Conservation (phyloP, 1,139 yeast species). For the Saccharomycopsis phalli region DNA sequence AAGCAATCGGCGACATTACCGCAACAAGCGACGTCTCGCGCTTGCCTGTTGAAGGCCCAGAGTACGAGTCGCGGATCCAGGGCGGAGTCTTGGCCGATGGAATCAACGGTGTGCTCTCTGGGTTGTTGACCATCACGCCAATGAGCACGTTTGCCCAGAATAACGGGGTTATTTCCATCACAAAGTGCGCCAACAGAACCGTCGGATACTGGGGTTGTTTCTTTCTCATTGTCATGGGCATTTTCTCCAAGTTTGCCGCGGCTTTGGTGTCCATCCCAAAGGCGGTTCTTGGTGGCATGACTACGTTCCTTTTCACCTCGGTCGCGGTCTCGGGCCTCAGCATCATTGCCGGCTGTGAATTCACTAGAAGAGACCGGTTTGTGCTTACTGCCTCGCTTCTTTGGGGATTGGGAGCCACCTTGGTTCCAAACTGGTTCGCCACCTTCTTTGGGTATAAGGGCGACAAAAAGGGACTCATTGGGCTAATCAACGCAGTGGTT, state of each 20-base stretch:
- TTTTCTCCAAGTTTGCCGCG: constrained; percentile 83
- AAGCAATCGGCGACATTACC: constrained; percentile 86
- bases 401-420: constrained; percentile 71
- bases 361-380: constrained; percentile 83
- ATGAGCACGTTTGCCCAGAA: constrained; percentile 88
- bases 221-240: constrained; percentile 75
- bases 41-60: constrained; percentile 69
- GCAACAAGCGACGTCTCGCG: constrained; percentile 89
- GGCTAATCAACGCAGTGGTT: constrained; percentile 72
- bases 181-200: constrained; percentile 78
- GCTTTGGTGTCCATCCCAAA: constrained; percentile 79
- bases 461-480: constrained; percentile 48
- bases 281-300: constrained; percentile 88
- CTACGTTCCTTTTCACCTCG: constrained; percentile 76
- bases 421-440: constrained; percentile 71
- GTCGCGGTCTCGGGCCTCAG: constrained; percentile 86
- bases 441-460: constrained; percentile 72
- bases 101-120: constrained; percentile 50
- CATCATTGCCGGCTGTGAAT: constrained; percentile 65
- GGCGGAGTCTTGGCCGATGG: constrained; percentile 87
- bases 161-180: constrained; percentile 85
- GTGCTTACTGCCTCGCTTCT: constrained; percentile 66
- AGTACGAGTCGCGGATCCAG: constrained; percentile 77
- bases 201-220: constrained; percentile 90
- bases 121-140: constrained; percentile 70